Percentiles rank a stretch among this genome's conserved stretches.
phyloP scores from a whole-genome alignment of 2,329 filamentous ascomycete genomes.

The Pezicula radicicola region DNA sequence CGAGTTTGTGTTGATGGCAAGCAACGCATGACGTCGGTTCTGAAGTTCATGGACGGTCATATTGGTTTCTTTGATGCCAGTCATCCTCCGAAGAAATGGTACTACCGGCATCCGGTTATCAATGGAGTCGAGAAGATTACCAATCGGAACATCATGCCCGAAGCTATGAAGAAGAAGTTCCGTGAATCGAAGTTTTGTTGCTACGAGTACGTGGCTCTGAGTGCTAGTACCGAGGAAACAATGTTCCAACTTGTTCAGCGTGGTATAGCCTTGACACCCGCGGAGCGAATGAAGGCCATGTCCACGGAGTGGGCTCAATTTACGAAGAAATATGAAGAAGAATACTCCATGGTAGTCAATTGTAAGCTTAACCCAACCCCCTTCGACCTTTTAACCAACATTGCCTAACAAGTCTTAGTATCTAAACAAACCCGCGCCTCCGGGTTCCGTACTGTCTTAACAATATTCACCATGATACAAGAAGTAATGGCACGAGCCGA shows the following conservation, averaged over 20 bases:
- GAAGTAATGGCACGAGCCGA: slow-evolving; percentile 19
- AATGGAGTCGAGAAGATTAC: slow-evolving; percentile 16
- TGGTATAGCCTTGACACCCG: slow-evolving; percentile 39
- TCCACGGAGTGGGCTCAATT: slow-evolving; percentile 43
- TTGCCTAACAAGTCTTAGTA: slow-evolving; percentile 19
- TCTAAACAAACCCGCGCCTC: slow-evolving; percentile 30
- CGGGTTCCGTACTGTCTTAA: slow-evolving; percentile 30
- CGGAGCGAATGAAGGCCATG: slow-evolving; percentile 43
- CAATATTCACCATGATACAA: slow-evolving; percentile 32
- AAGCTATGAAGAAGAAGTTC: slow-evolving; percentile 33
- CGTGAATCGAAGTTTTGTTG: slow-evolving; percentile 36
- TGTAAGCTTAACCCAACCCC: slow-evolving; percentile 19
- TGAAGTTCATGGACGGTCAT: slow-evolving; percentile 39
- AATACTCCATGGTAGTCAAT: slow-evolving; percentile 36
- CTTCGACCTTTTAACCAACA: background rate
- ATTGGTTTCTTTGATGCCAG: slow-evolving; percentile 39
- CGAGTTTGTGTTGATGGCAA: slow-evolving; percentile 45
- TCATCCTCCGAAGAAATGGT: slow-evolving; percentile 37
- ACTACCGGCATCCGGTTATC: slow-evolving; percentile 24
- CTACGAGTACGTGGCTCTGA: slow-evolving; percentile 38
- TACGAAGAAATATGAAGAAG: slow-evolving; percentile 36
- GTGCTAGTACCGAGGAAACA: slow-evolving; percentile 40
- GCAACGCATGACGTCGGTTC: slow-evolving; percentile 42
- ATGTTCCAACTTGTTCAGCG: slow-evolving; percentile 45
- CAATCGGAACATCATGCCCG: slow-evolving; percentile 31